Evolutionary conservation across 2,329 filamentous ascomycete genomes (phyloP).

Genomic region (Diaporthe longicolla): DNA sequence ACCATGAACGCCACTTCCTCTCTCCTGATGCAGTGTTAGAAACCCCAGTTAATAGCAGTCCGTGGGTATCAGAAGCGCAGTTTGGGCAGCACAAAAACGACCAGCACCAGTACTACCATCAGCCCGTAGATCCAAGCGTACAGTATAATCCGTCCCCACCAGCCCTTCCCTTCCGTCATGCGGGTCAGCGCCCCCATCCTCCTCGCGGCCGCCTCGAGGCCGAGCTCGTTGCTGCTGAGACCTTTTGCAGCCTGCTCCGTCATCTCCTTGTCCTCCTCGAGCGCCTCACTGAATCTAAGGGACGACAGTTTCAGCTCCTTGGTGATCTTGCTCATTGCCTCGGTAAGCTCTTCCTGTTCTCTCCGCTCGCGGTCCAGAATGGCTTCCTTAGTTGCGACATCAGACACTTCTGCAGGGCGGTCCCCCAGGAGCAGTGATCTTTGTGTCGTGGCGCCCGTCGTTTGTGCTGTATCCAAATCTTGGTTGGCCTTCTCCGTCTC

Average conservation of each 20-base stretch:
- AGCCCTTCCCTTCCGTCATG: conserved; percentile 91
- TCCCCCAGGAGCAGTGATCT: conserved; percentile 38
- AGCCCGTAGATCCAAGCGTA: conserved; percentile 88
- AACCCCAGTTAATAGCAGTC: background rate
- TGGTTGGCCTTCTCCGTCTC: conserved; percentile 31
- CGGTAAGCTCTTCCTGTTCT: conserved; percentile 87
- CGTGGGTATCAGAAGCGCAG: conserved; percentile 77
- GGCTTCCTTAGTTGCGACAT: conserved; percentile 73
- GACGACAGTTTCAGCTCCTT: conserved; percentile 82
- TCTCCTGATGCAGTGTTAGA: background rate
- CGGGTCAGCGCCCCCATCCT: conserved; percentile 82
- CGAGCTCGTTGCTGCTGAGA: conserved; percentile 81
- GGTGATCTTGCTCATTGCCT: conserved; percentile 86
- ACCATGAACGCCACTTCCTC: background rate
- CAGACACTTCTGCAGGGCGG: conserved; percentile 44
- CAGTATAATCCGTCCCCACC: conserved; percentile 86
- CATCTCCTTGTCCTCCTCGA: conserved; percentile 81
- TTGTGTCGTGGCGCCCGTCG: conserved; percentile 42
- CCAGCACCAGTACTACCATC: conserved; percentile 81
- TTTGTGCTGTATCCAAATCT: conserved; percentile 39
- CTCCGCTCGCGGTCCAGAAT: conserved; percentile 81
- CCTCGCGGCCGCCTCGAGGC: conserved; percentile 82
- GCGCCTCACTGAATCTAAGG: conserved; percentile 76
- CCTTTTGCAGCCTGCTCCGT: conserved; percentile 79
- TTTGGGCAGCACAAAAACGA: conserved; percentile 92